Conservation (phyloP, 768 basidiomycete species). For the Naganishia vaughanmartiniae region DNA sequence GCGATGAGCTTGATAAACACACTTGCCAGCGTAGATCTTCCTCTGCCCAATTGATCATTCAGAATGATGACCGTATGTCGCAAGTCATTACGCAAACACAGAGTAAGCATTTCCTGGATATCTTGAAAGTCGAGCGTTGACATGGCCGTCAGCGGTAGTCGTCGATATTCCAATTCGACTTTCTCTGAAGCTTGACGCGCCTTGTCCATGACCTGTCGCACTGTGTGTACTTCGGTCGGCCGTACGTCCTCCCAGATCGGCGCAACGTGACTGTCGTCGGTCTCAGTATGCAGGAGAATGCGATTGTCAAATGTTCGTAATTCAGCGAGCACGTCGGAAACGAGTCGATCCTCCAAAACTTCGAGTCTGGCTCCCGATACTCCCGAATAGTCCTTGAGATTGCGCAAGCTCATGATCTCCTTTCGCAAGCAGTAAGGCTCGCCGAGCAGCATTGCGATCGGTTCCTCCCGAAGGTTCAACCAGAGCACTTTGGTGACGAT, state of each 20-base stretch:
- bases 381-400: slow-evolving; percentile 97
- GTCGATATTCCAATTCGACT: slow-evolving; percentile 70
- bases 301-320: slow-evolving; percentile 79
- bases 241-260: slow-evolving; percentile 93
- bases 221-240: slow-evolving; percentile 67
- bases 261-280: slow-evolving; percentile 77
- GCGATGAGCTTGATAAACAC: slow-evolving; percentile 80
- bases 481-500: slow-evolving; percentile 68
- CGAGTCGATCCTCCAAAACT: slow-evolving; percentile 81
- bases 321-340: slow-evolving; percentile 82
- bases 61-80: slow-evolving; percentile 70
- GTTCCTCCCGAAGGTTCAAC: slow-evolving; percentile 81
- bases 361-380: slow-evolving; percentile 88
- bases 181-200: slow-evolving; percentile 45
- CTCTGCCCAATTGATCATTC: slow-evolving; percentile 88
- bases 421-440: slow-evolving; percentile 80
- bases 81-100: slow-evolving; percentile 68
- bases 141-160: slow-evolving; percentile 92
- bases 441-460: slow-evolving; percentile 67
- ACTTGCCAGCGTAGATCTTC: slow-evolving; percentile 85
- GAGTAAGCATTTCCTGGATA: slow-evolving; percentile 61
- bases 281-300: slow-evolving; percentile 84
- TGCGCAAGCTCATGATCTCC: slow-evolving; percentile 79
- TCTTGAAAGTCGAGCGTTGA: slow-evolving; percentile 55
- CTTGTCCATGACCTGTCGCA: slow-evolving; percentile 79